Conservation (phyloP, 116 monocot species). For the Trichopus zeylanicus region DNA sequence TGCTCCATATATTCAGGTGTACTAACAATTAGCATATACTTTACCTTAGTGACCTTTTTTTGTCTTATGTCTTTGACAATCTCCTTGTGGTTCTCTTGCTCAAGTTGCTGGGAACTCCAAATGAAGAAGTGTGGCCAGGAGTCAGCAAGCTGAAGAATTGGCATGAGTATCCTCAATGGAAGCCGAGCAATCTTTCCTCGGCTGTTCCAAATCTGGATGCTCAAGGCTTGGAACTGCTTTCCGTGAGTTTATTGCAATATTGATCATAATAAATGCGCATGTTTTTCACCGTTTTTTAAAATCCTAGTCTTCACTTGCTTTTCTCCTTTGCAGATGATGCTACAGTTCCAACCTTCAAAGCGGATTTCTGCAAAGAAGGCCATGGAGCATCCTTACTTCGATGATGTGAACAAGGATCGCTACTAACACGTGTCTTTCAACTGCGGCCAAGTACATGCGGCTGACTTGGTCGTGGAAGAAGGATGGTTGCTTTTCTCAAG, state of each 20-base stretch:
- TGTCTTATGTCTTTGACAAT: neutral
- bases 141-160: constrained; percentile 68
- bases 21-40: neutral
- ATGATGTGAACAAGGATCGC: constrained; percentile 70
- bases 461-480: neutral
- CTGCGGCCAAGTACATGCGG: too few relatives aligned
- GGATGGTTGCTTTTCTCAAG: constrained; percentile 20
- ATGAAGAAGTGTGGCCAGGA: constrained; percentile 85
- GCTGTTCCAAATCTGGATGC: constrained; percentile 54
- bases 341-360: constrained; percentile 64
- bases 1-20: constrained; percentile 95
- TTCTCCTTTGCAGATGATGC: constrained; percentile 57
- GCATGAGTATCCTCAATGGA: constrained; percentile 98
- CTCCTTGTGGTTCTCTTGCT: neutral
- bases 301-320: neutral
- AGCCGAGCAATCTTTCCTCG: constrained; percentile 35
- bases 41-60: neutral
- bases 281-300: too few relatives aligned
- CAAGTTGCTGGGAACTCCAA: constrained; percentile 84
- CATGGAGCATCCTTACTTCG: constrained; percentile 81
- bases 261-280: too few relatives aligned
- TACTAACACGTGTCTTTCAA: too few relatives aligned
- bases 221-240: constrained; percentile 61
- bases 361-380: constrained; percentile 85
- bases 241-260: constrained; percentile 15